A percentile compares a stretch with the other conserved stretches of the same genome.
Evolutionary conservation across 139 green algal genomes (phyloP).

Genomic region (Chlamydomonas incerta): DNA sequence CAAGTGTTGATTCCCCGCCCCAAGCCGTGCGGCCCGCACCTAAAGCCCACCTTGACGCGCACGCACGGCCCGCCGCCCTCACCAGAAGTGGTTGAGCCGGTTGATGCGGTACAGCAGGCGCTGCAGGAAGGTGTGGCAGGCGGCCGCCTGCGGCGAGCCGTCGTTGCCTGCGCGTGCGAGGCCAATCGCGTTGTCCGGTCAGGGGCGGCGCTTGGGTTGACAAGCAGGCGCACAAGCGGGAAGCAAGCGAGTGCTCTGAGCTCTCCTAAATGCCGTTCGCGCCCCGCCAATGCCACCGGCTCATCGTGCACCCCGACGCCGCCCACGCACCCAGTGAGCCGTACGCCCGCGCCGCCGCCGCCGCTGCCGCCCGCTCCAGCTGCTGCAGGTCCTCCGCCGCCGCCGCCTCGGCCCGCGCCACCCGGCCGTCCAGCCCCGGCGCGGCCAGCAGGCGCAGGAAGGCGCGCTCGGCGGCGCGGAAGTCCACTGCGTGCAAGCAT

Average conservation of each 20-base stretch:
- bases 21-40: too few species aligned
- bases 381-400: background rate
- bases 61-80: too few species aligned
- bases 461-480: slow-evolving; percentile 14
- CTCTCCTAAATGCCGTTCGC: too few species aligned
- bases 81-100: slow-evolving; percentile 72
- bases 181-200: too few species aligned
- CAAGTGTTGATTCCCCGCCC: too few species aligned
- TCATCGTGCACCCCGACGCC: too few species aligned
- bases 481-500: slow-evolving; percentile 3
- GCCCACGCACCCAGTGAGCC: background rate
- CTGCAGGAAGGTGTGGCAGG: slow-evolving; percentile 59
- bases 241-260: too few species aligned
- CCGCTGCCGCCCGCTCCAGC: background rate
- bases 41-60: too few species aligned
- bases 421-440: slow-evolving; percentile 44
- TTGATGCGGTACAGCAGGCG: slow-evolving; percentile 73
- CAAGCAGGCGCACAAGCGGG: too few species aligned
- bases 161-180: background rate
- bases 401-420: background rate
- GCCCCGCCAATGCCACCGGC: too few species aligned
- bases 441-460: slow-evolving; percentile 51
- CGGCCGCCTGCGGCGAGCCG: background rate
- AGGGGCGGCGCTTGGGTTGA: too few species aligned
- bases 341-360: background rate